Evolutionary conservation across 768 basidiomycete species (phyloP), one percentile per base, ranked within the genome.

Genomic region (Boletales sp.): DNA sequence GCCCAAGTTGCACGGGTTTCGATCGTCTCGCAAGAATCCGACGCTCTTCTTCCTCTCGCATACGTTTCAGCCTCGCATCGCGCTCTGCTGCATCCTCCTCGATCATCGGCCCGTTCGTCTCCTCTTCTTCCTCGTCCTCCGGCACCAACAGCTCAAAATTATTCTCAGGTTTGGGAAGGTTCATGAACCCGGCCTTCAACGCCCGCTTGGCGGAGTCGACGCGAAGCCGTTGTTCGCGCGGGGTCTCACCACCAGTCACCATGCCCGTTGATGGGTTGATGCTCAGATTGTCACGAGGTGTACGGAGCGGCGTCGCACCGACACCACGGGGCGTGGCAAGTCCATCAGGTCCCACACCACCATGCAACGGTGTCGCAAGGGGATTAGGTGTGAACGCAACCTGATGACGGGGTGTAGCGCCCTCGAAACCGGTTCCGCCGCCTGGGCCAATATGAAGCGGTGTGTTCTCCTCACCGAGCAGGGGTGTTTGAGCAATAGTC

Each of bases 391-490:
- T 99, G 55, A 94, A 93, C 0, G 90, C 80, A 28, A 90, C 86
- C 57, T 85, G 83, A 58, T 92, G 92, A 18, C 82, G 85, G n/a
- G 96, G 96, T 5, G 95, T 97, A 0, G 94, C 95, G 40, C 94
- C 80, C 65, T 94, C 94, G 64, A 92, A 99, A 2, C 96, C 96
- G 8, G 93, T 92, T 12, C 91, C 90, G 13, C 83, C 86, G n/a
- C 75, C 80, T 18, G 83, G 74, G 2, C 76, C 75, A 8, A 73
- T 69, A 63, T 94, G 95, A 42, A 98, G 67, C 12, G 94, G 96
- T 0, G 96, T 98, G 68, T 99, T 99, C 70, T 98, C 95, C 43
- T 98, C 92, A 4, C 96, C 96, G 12, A 98, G 79, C 2, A 99
- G 75, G 14, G 96, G 96, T 0, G 96, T 99, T 70, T 98, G 94